Evolutionary conservation across 257 asterid genomes (phyloP), one percentile per base, ranked within the genome.

Genomic region (Lycium ferocissimum): DNA sequence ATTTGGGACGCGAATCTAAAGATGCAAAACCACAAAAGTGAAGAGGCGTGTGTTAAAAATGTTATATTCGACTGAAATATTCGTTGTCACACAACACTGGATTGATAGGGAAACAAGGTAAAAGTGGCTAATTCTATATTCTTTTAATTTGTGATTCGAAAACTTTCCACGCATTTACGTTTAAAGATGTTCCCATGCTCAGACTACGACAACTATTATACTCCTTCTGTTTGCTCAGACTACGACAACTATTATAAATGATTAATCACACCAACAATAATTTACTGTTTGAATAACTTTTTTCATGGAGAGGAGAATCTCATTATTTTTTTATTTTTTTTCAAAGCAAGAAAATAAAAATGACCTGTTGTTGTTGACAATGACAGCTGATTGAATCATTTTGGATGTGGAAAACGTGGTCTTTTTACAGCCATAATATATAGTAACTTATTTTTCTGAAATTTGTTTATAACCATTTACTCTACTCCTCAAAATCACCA

Each of bases 81-180:
- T 69, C 26, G 51, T 38, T 7, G 51, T 69, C 51, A 69, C 37
- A 37, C 51, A 15, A 47, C 45, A 69, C 33, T 38, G 0, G 20
- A 12, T 9, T 69, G 51, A 69, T 37, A 6, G 49, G 12, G 1
- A 69, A 37, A 69, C 76, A 14, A 6, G 7, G 51, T 37, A 37
- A 38, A 15, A 70, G 54, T 70, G 78, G 78, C 33, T 17, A 69
- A 69, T 67, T 56, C 3, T 18, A 8, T 71, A 18, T 72, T 72
- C 57, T 72, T 18, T 62, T 40, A 72, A 9, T 72, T 4, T 72
- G 58, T 43, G 58, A 72, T 72, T 72, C 80, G 18, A 72, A 72
- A 5, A 72, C 57, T 72, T 72, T 45, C 57, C n/a, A 72, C 17
- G 38, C 57, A 43, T 9, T 72, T 18, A 45, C 18, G 57, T 72